Base-by-base conservation (phyloP, 1,284 basidiomycete species). In the Apiotrichum sp. region DNA sequence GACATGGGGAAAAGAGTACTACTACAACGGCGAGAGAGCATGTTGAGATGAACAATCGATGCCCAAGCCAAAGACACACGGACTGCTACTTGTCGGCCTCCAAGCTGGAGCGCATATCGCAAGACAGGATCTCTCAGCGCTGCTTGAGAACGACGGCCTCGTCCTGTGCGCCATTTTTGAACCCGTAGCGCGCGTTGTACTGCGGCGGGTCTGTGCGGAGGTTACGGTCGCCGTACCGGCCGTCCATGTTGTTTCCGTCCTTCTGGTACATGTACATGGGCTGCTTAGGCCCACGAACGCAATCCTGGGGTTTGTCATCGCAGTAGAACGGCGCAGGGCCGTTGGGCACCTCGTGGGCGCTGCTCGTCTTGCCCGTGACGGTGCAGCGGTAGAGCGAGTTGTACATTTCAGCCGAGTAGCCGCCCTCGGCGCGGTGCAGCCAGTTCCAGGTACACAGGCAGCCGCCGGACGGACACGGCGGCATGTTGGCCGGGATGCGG, bases 351-450 rank as follows among this genome's bases (percentile, higher is more conserved):
- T 63, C 77, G n/a, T 83, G 82, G 6, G 76, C 68, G 3, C 56
- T 76, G 52, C 52, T 40, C 8, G 40, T 47, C 16, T 38, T 11
- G 46, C 80, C 79, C 1, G 82, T 82, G 45, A 88, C 76, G 47
- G 81, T 80, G 77, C 87, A 89, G 62, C 83, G 81, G 80, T 88
- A 88, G 31, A 83, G 83, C 50, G 81, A 86, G 83, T 87, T 86
- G 76, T 86, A 88, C 32, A 55, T 55, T 34, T 59, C 57, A 42
- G 43, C 47, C 10, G 41, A 46, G 51, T 55, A 55, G 42, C 57
- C 53, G 53, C 54, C 57, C 31, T 11, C 6, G 33, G 14, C 49
- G 33, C 55, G 16, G 50, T 60, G 58, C 33, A 60, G 29, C 58
- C 58, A 60, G 52, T 56, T 41, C 78, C 82, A 89, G 6, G 83